These are phyloP conservation scores for Aspergillus tubingensis DNA, from an alignment of 2,329 filamentous ascomycete species.

Conservation along the genomic window DNA sequence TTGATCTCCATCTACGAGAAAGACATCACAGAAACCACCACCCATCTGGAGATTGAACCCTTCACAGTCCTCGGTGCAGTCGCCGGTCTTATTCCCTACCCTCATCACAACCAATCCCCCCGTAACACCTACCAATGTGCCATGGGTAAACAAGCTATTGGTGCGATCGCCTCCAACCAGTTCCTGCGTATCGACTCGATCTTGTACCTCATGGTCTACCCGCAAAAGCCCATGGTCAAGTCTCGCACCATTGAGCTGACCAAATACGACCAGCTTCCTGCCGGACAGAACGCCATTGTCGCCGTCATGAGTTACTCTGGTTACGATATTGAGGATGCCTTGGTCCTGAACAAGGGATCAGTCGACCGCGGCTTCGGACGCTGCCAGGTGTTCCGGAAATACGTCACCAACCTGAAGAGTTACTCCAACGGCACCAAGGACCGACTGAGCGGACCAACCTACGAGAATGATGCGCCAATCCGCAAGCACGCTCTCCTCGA, in stretches of 20 bases:
- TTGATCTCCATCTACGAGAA: constrained; percentile 88
- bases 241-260: constrained; percentile 95
- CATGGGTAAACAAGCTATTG: constrained; percentile 99
- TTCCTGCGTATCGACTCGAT: constrained; percentile 96
- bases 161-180: constrained; percentile 96
- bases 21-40: constrained; percentile 79
- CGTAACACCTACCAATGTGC: constrained; percentile 99
- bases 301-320: constrained; percentile 99
- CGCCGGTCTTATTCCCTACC: constrained; percentile 93
- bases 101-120: constrained; percentile 97
- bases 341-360: constrained; percentile 95
- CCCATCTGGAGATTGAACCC: constrained; percentile 95
- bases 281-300: constrained; percentile 94
- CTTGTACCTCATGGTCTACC: constrained; percentile 95
- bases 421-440: constrained; percentile 78
- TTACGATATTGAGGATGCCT: constrained; percentile 98
- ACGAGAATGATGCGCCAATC: constrained; percentile 62
- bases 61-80: constrained; percentile 96
- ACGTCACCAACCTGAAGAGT: constrained; percentile 79
- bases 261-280: constrained; percentile 95
- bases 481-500: constrained; percentile 74
- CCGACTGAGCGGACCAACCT: constrained; percentile 62
- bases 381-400: constrained; percentile 97
- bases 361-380: constrained; percentile 93
- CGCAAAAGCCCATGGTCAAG: constrained; percentile 96